Conservation (phyloP, 2,329 filamentous ascomycete genomes). For the Cordyceps javanica region DNA sequence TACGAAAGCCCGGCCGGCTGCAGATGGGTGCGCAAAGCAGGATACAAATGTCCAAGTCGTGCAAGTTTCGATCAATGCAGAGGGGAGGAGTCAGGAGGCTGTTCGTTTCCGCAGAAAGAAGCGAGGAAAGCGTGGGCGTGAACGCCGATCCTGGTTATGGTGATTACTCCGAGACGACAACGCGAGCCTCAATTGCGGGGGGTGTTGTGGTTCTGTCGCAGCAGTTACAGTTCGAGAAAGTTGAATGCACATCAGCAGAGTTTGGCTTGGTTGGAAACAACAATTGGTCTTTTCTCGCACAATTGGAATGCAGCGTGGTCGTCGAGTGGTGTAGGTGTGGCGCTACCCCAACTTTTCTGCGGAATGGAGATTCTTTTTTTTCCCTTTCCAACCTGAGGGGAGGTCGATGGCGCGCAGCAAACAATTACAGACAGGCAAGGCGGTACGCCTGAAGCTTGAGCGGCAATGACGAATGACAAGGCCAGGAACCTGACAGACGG, state of each 20-base stretch:
- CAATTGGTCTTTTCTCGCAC: neutral
- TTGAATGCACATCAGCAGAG: neutral
- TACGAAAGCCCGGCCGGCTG: neutral
- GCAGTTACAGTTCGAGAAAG: neutral
- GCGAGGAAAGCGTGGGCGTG: neutral
- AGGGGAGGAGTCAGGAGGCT: neutral
- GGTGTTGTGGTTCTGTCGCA: neutral
- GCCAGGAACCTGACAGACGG: neutral
- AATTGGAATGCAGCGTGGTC: constrained; percentile 1
- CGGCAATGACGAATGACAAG: neutral
- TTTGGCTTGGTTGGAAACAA: neutral
- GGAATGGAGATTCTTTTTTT: too few relatives aligned
- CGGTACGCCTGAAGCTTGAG: neutral
- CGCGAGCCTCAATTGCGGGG: neutral
- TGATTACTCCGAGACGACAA: neutral
- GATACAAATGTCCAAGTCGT: neutral
- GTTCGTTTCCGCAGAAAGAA: neutral
- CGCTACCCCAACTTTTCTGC: neutral
- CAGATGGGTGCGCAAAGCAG: neutral
- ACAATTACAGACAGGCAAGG: neutral
- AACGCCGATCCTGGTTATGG: neutral
- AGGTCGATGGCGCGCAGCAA: neutral
- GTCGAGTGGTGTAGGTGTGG: neutral
- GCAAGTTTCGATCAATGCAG: neutral
- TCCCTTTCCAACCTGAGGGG: neutral